A percentile compares a stretch with the other conserved stretches of the same genome.
These are phyloP conservation scores for Colletotrichum salicis DNA, from an alignment of 2,329 filamentous ascomycete genomes.

Conservation along the genomic window DNA sequence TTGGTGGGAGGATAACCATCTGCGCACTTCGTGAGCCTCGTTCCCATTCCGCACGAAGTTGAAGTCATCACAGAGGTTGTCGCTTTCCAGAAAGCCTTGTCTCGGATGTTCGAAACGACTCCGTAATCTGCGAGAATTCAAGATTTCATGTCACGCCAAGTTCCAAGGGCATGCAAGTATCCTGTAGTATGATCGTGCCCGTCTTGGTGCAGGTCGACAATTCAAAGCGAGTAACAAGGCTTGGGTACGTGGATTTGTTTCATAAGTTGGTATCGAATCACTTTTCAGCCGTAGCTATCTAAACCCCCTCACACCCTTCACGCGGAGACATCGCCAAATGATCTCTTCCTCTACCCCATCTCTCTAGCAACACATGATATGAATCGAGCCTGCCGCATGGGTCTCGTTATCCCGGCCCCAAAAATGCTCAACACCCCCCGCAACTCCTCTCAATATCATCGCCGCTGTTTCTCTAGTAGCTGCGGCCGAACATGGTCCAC, in stretches of 20 bases:
- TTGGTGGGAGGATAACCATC: too few species aligned
- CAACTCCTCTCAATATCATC: conserved; percentile 32
- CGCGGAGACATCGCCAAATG: background rate
- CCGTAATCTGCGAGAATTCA: too few species aligned
- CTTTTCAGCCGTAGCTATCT: conserved; percentile 27
- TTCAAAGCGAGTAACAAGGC: background rate
- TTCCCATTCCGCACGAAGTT: too few species aligned
- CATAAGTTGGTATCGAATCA: conserved; percentile 33
- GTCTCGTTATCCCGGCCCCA: conserved; percentile 28
- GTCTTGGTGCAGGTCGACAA: too few species aligned
- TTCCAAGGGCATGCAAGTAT: too few species aligned
- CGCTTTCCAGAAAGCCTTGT: too few species aligned
- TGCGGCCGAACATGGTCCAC: conserved; percentile 93
- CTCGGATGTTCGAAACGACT: too few species aligned
- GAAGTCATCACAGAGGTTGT: too few species aligned
- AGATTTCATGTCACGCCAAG: too few species aligned
- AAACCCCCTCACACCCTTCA: background rate
- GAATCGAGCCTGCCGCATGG: conserved; percentile 26
- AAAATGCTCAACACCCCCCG: conserved; percentile 24
- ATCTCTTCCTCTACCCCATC: conserved; percentile 4
- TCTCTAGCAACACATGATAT: conserved; percentile 24
- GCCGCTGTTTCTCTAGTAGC: conserved; percentile 56
- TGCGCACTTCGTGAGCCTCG: too few species aligned
- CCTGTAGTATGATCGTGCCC: too few species aligned
- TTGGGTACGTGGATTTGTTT: background rate